phyloP scores from a whole-genome alignment of 257 asterid species.

The Voacanga thouarsii region DNA sequence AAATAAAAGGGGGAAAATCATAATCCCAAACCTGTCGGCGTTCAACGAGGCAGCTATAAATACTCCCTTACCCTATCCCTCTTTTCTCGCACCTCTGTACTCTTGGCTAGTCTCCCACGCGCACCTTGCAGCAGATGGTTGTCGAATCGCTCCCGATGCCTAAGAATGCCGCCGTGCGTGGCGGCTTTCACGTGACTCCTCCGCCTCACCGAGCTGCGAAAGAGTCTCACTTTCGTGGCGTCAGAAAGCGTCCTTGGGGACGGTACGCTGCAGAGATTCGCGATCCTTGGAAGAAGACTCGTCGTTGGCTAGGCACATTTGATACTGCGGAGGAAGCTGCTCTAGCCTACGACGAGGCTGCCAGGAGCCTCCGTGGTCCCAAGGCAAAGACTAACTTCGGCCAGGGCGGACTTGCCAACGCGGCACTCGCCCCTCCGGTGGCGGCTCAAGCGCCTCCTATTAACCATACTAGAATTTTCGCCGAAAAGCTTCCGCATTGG shows the following conservation, averaged over 20 bases:
- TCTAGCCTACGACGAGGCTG: constrained; percentile 60
- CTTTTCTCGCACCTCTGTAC: background rate
- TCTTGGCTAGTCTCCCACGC: background rate
- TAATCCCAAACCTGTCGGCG: constrained; percentile 21
- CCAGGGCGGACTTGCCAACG: constrained; percentile 13
- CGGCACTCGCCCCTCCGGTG: constrained; percentile 15
- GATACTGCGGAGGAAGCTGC: constrained; percentile 78
- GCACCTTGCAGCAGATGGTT: constrained; percentile 8
- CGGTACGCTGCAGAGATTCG: constrained; percentile 70
- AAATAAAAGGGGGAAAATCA: background rate
- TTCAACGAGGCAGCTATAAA: constrained; percentile 38
- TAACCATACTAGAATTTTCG: background rate
- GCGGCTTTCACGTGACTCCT: constrained; percentile 13
- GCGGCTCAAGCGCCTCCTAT: background rate
- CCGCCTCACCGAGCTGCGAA: constrained; percentile 18
- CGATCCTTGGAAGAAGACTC: constrained; percentile 65
- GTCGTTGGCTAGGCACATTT: constrained; percentile 72
- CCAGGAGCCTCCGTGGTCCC: constrained; percentile 53
- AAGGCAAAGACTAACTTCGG: constrained; percentile 61
- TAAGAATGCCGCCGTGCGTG: constrained; percentile 10
- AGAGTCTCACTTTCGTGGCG: constrained; percentile 57
- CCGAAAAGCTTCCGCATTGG: constrained; percentile 22
- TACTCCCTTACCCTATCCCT: constrained; percentile 19
- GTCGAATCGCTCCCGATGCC: constrained; percentile 10
- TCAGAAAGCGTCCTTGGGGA: constrained; percentile 72